Conservation (phyloP, 2,329 filamentous ascomycete species). For the Microdochium trichocladiopsis region DNA sequence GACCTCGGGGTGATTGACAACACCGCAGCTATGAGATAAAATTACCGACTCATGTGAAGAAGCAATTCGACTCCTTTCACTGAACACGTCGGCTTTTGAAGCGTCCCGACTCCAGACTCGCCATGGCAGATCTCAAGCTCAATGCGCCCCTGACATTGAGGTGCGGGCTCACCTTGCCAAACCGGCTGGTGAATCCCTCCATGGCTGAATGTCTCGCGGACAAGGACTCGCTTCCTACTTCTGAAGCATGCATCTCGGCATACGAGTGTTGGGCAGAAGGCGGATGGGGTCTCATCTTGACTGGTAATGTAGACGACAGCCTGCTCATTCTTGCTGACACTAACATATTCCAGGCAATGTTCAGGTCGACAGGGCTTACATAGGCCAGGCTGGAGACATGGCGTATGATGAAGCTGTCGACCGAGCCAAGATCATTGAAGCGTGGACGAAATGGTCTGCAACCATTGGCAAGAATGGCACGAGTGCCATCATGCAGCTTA, state of each 20-base stretch:
- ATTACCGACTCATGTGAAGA: too few species aligned
- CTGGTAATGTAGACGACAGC: constrained; percentile 18
- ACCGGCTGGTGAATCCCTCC: constrained; percentile 45
- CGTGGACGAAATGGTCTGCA: constrained; percentile 30
- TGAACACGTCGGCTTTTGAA: too few species aligned
- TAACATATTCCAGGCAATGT: constrained; percentile 4
- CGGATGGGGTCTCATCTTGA: constrained; percentile 46
- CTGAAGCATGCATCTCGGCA: constrained; percentile 29
- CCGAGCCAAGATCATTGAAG: constrained; percentile 17
- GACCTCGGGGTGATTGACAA: too few species aligned
- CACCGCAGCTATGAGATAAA: too few species aligned
- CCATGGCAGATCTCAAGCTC: constrained; percentile 12
- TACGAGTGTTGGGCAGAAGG: constrained; percentile 48
- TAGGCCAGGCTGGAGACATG: constrained; percentile 26
- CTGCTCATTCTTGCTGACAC: background rate
- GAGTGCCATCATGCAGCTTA: constrained; percentile 35
- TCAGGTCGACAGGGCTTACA: constrained; percentile 25
- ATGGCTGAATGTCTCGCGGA: constrained; percentile 38
- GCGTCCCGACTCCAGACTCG: too few species aligned
- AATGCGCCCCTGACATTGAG: constrained; percentile 24
- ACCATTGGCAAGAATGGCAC: constrained; percentile 22
- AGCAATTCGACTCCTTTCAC: too few species aligned
- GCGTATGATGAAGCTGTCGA: constrained; percentile 21
- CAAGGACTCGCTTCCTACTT: constrained; percentile 30
- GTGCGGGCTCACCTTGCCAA: constrained; percentile 47